Evolutionary conservation across 208 protist genomes (phyloP), one percentile per base, ranked within the genome.

Genomic region (Plasmodiophora brassicae): DNA sequence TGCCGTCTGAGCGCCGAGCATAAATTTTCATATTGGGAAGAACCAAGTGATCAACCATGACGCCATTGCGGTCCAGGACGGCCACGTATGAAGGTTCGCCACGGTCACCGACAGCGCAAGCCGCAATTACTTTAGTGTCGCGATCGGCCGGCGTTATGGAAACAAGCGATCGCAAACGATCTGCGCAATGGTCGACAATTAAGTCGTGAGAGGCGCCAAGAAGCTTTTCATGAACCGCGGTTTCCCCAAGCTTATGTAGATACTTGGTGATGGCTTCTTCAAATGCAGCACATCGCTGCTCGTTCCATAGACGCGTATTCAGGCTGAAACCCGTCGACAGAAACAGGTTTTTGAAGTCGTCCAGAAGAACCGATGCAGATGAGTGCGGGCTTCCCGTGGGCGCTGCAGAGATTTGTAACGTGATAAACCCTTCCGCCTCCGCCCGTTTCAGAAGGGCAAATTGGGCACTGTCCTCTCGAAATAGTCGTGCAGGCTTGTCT

Each of bases 371-470:
- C n/a, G n/a, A n/a, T n/a, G n/a, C n/a, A n/a, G 5, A 44, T 78
- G 65, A 32, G 5, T 44, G 14, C 65, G 65, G 5, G 10, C 10
- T 5, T 32, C 14, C 5, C n/a, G 32, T 78, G 65, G 5, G 65
- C 32, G 41, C 32, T 38, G 14, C 65, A 38, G n/a, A n/a, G n/a
- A 78, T 78, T 78, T n/a, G 32, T 38, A 38, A 78, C 41, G 5
- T 78, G n/a, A 78, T 78, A 32, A 78, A 78, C 14, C 65, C 65
- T 78, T 78, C 65, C 65, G 65, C 5, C 41, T 78, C 65, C 14
- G 65, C 65, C 20, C 65, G n/a, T 78, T n/a, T 78, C n/a, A 78
- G n/a, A 14, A 78, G n/a, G 32, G 65, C 65, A 78, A 78, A 78
- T 78, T 78, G 65, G 10, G n/a, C 5, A 5, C 5, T 5, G 32